These are phyloP conservation scores for Apiotrichum montevideense DNA, from an alignment of 1,284 basidiomycete genomes.

Conservation along the genomic window DNA sequence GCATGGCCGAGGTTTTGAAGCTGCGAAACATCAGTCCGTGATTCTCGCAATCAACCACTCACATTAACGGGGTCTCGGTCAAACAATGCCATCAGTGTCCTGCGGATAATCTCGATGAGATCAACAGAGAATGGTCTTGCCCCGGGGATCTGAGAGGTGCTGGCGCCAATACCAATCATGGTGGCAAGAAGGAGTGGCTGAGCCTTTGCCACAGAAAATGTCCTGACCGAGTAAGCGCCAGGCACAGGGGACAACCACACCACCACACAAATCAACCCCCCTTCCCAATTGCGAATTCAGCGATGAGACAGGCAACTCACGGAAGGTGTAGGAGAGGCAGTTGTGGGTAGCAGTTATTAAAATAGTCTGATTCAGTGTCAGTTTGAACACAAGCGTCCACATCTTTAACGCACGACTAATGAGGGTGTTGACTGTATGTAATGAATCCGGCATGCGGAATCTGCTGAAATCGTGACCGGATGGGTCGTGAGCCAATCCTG, in stretches of 20 bases:
- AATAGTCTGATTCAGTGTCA: conserved; percentile 14
- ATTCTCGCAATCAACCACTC: too few relatives aligned
- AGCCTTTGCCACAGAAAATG: conserved; percentile 18
- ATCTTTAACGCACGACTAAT: conserved; percentile 13
- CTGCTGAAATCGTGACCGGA: conserved; percentile 15
- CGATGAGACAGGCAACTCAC: background rate
- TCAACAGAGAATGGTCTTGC: conserved; percentile 14
- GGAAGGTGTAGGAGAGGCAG: conserved; percentile 23
- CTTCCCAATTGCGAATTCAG: too few relatives aligned
- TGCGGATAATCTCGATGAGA: conserved; percentile 21
- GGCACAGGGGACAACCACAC: background rate
- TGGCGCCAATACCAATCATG: conserved; percentile 22
- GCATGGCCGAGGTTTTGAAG: conserved; percentile 15
- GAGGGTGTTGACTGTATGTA: conserved; percentile 18
- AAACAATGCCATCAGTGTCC: conserved; percentile 17
- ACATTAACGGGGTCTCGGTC: conserved; percentile 23
- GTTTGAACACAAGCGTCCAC: too few relatives aligned
- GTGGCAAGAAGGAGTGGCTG: conserved; percentile 20
- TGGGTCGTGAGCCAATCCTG: conserved; percentile 6
- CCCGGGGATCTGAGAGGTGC: conserved; percentile 15
- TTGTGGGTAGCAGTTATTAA: conserved; percentile 22
- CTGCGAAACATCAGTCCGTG: conserved; percentile 1
- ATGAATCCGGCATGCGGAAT: conserved; percentile 16
- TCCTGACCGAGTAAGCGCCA: conserved; percentile 3
- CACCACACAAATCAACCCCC: background rate